A percentile compares a stretch with the other conserved stretches of the same genome.
These are phyloP conservation scores for Colletotrichum melonis DNA, from an alignment of 2,329 filamentous ascomycete genomes.

Conservation along the genomic window DNA sequence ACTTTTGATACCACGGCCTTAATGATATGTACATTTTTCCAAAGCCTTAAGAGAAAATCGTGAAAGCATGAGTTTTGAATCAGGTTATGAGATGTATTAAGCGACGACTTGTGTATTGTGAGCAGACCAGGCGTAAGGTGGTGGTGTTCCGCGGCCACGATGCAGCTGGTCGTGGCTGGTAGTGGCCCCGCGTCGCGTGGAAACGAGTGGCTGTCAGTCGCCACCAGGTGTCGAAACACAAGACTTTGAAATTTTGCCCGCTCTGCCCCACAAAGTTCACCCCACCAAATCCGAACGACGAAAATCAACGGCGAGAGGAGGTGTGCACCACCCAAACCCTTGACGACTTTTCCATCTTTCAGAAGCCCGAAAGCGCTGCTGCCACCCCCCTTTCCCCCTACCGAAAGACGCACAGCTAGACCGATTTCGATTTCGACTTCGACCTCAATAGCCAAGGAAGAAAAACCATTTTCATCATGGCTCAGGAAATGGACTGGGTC, in stretches of 20 bases:
- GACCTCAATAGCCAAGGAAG: not conserved
- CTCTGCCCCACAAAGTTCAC: constrained; percentile 38
- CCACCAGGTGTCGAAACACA: constrained; percentile 20
- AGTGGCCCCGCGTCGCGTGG: constrained; percentile 21
- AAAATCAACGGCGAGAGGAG: constrained; percentile 36
- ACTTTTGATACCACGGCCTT: constrained; percentile 25
- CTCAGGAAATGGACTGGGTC: constrained; percentile 67
- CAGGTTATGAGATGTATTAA: not conserved
- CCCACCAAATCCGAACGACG: constrained; percentile 38
- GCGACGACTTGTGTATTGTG: not conserved
- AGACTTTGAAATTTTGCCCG: constrained; percentile 36
- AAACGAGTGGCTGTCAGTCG: constrained; percentile 25
- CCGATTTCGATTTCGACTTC: constrained; percentile 1
- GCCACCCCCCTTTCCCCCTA: constrained; percentile 16
- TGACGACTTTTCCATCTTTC: constrained; percentile 34
- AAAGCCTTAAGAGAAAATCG: not conserved
- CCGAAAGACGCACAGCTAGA: constrained; percentile 10
- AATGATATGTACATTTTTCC: not conserved
- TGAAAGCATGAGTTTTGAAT: not conserved
- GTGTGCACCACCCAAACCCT: constrained; percentile 35
- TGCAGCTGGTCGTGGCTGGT: constrained; percentile 12
- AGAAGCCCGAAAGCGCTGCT: constrained; percentile 32
- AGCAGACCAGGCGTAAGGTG: not conserved
- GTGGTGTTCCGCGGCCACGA: not conserved
- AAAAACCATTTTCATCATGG: constrained; percentile 48